Evolutionary conservation across 345 rosid species (phyloP).

Genomic region (Atalantia buxifolia): DNA sequence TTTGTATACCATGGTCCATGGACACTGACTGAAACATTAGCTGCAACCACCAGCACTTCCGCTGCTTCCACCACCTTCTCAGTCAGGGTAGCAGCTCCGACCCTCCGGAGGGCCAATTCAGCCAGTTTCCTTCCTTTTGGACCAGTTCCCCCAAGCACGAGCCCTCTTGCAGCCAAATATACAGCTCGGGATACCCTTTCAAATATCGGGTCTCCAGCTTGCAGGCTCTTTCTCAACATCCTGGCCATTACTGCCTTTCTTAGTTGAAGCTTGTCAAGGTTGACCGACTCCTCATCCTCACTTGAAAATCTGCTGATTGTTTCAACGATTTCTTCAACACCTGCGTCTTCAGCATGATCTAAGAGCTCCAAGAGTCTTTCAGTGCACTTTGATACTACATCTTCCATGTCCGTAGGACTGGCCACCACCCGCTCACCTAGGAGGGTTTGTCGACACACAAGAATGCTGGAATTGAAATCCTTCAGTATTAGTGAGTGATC

Average conservation of each 20-base stretch:
- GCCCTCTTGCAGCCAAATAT: constrained; percentile 63
- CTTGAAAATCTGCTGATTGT: constrained; percentile 34
- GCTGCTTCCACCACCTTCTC: constrained; percentile 61
- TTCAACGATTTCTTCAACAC: constrained; percentile 59
- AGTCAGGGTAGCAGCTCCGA: constrained; percentile 50
- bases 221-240: constrained; percentile 71
- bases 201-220: constrained; percentile 72
- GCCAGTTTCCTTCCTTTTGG: constrained; percentile 50
- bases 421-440: constrained; percentile 46
- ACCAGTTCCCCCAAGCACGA: constrained; percentile 60
- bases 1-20: constrained; percentile 68
- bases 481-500: background rate
- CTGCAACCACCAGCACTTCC: constrained; percentile 55
- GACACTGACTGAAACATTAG: constrained; percentile 53
- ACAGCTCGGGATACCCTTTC: constrained; percentile 64
- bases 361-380: constrained; percentile 46
- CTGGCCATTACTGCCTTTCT: constrained; percentile 62
- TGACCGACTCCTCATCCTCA: constrained; percentile 19
- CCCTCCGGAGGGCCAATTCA: constrained; percentile 53
- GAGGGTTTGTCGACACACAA: constrained; percentile 72
- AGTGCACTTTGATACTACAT: constrained; percentile 35
- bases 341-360: constrained; percentile 45
- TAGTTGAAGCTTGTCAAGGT: constrained; percentile 26
- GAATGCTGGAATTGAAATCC: constrained; percentile 49
- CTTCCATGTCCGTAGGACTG: constrained; percentile 55